Percentiles rank a stretch among this genome's conserved stretches.
phyloP scores from a whole-genome alignment of 2,329 filamentous ascomycete species.

The Aureobasidium lini region DNA sequence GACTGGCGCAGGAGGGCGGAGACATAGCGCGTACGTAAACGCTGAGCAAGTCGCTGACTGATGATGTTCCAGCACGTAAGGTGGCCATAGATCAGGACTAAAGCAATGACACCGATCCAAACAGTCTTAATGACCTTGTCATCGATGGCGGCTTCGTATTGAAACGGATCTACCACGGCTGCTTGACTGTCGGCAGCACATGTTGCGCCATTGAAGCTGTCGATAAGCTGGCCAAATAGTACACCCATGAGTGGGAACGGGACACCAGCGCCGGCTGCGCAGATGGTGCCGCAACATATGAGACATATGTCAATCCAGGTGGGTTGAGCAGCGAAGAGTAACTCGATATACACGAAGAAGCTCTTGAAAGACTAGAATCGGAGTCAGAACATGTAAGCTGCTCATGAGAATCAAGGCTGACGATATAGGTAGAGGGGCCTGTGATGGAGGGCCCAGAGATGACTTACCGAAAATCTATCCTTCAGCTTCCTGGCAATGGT shows the following conservation, averaged over 20 bases:
- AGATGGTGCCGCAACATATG: not conserved
- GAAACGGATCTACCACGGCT: not conserved
- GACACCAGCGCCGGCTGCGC: not conserved
- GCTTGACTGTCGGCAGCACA: not conserved
- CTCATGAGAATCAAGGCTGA: too few relatives aligned
- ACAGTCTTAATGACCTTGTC: not conserved
- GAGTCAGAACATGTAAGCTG: too few relatives aligned
- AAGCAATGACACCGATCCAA: not conserved
- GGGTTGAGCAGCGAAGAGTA: not conserved
- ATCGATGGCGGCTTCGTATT: not conserved
- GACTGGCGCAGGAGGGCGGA: not conserved
- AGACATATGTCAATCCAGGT: not conserved
- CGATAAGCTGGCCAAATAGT: not conserved
- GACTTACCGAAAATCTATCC: not conserved
- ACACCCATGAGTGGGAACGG: not conserved
- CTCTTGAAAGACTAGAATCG: not conserved
- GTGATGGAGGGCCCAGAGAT: too few relatives aligned
- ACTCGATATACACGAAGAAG: not conserved
- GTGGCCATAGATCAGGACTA: not conserved
- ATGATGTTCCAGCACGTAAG: not conserved
- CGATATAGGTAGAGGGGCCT: too few relatives aligned
- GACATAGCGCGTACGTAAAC: not conserved
- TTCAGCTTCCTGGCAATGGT: not conserved
- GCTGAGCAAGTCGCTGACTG: not conserved
- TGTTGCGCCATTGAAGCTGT: not conserved